Evolutionary conservation across 495 filamentous ascomycete species (phyloP).

Genomic region (Lepraria neglecta): DNA sequence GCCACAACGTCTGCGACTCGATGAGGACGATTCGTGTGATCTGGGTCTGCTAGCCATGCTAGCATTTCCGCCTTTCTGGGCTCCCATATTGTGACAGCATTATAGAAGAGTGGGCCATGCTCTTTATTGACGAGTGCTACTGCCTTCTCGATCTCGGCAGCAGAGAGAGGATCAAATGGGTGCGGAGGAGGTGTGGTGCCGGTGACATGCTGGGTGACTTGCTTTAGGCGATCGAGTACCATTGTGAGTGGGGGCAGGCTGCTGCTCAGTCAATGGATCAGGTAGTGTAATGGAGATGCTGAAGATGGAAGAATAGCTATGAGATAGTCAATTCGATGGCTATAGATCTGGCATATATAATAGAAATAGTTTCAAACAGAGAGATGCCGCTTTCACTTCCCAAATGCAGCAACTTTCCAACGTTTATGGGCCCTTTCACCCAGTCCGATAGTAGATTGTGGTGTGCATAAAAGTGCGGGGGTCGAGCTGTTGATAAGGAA

Average conservation of each 20-base stretch:
- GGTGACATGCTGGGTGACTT: constrained; percentile 59
- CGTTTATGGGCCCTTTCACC: background rate
- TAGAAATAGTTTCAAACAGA: background rate
- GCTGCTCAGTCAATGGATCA: constrained; percentile 8
- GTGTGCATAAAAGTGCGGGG: background rate
- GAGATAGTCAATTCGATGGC: background rate
- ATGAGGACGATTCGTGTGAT: constrained; percentile 55
- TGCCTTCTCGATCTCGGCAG: constrained; percentile 68
- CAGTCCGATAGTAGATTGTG: background rate
- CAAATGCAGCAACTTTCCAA: constrained; percentile 13
- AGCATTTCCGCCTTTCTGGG: constrained; percentile 84
- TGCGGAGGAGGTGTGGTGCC: constrained; percentile 54
- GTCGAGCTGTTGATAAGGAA: constrained; percentile 9
- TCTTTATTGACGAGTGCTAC: constrained; percentile 64
- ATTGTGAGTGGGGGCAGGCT: constrained; percentile 35
- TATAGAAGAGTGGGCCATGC: constrained; percentile 71
- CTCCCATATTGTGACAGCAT: constrained; percentile 83
- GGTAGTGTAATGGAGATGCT: background rate
- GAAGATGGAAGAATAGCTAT: background rate
- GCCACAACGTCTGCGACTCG: constrained; percentile 79
- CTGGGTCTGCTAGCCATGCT: constrained; percentile 65
- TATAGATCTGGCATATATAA: constrained; percentile 11
- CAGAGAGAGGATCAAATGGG: constrained; percentile 79
- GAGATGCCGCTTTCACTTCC: constrained; percentile 15
- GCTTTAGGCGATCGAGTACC: constrained; percentile 64